Percentiles rank a stretch among this genome's conserved stretches.
Conservation (phyloP, 352 stramenopile species). For the Phytopythium aichiense region DNA sequence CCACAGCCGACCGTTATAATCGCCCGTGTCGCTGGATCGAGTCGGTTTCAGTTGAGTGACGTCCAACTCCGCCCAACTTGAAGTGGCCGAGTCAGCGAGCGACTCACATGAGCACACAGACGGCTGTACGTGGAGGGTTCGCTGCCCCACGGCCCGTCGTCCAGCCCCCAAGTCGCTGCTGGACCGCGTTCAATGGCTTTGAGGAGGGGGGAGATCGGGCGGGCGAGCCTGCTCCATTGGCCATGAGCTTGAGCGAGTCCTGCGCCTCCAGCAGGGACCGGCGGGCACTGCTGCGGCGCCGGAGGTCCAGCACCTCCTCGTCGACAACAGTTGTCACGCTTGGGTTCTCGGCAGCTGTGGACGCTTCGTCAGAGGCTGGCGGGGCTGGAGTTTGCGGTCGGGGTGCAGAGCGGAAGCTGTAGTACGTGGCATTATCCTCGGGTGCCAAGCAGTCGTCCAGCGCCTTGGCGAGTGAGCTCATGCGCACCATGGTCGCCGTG, state of each 20-base stretch:
- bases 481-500: constrained; percentile 3
- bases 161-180: constrained; percentile 1
- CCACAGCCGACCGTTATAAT: background rate
- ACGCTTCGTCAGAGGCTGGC: background rate
- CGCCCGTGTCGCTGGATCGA: background rate
- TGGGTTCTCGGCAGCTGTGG: background rate
- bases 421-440: background rate
- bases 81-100: no score
- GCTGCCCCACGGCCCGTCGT: background rate
- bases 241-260: constrained; percentile 32
- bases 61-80: background rate
- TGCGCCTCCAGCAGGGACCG: constrained; percentile 29
- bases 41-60: constrained; percentile 3
- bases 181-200: background rate
- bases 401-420: constrained; percentile 4
- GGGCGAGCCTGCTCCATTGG: constrained; percentile 14
- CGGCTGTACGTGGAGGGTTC: background rate
- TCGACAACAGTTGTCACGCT: background rate
- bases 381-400: background rate
- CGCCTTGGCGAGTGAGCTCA: constrained; percentile 22
- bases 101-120: constrained; percentile 5
- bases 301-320: no score
- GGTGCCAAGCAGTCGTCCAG: constrained; percentile 17
- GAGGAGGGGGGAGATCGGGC: constrained; percentile 1
- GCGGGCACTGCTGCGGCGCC: background rate